phyloP scores from a whole-genome alignment of 2,329 filamentous ascomycete genomes.

The Ophiostoma pallidulum region DNA sequence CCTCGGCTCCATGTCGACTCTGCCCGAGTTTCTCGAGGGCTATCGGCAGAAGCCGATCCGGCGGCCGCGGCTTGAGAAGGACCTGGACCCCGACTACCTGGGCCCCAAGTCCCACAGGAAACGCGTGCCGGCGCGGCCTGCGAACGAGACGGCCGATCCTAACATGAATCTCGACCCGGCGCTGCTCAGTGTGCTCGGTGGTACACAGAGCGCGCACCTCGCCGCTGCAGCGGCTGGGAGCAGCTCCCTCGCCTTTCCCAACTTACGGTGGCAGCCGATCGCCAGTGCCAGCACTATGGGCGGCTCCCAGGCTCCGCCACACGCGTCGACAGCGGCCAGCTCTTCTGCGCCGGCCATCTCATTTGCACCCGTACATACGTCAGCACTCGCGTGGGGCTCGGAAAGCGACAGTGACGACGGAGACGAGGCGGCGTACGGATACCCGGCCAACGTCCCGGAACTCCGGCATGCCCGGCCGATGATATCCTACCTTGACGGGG shows the following conservation, averaged over 20 bases:
- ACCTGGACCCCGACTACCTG: constrained; percentile 46
- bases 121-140: constrained; percentile 22
- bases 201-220: no score
- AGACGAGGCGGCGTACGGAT: neutral
- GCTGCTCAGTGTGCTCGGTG: constrained; percentile 27
- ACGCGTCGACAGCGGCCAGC: no score
- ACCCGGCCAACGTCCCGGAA: constrained; percentile 10
- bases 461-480: constrained; percentile 14
- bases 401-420: no score
- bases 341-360: no score
- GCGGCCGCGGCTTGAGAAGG: constrained; percentile 41
- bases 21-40: constrained; percentile 47
- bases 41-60: constrained; percentile 44
- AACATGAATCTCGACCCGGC: constrained; percentile 45
- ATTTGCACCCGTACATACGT: no score
- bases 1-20: constrained; percentile 32
- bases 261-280: no score
- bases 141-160: constrained; percentile 25
- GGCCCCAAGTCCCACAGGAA: constrained; percentile 37
- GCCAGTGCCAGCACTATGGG: no score
- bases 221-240: no score
- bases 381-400: no score
- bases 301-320: no score
- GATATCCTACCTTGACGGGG: constrained; percentile 10
- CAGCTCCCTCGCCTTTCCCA: no score